Evolutionary conservation across 176 grass and related monocot species (phyloP).

Genomic region (Paspalum notatum): DNA sequence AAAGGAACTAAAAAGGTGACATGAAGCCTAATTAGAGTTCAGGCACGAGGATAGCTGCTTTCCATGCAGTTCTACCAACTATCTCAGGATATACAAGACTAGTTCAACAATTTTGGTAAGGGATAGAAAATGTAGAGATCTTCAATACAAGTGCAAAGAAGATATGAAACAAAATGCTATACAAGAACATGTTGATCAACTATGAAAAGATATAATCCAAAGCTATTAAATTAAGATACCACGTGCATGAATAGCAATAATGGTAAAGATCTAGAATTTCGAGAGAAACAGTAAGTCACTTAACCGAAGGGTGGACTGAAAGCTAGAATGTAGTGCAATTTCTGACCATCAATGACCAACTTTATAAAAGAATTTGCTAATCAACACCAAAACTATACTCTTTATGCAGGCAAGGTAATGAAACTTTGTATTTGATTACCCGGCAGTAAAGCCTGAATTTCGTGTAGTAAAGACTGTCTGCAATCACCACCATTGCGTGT

Average conservation of each 20-base stretch:
- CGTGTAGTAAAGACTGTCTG: constrained; percentile 74
- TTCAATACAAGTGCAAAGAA: not conserved
- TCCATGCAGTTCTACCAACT: too few species aligned
- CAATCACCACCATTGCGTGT: constrained; percentile 81
- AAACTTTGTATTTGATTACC: constrained; percentile 50
- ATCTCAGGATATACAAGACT: not conserved
- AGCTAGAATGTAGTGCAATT: not conserved
- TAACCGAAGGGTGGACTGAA: not conserved
- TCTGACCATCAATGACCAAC: not conserved
- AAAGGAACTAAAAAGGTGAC: too few species aligned
- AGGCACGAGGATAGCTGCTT: too few species aligned
- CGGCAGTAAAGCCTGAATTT: constrained; percentile 81
- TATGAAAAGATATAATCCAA: not conserved
- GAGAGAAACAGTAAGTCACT: not conserved
- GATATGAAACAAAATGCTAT: not conserved
- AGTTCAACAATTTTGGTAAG: not conserved
- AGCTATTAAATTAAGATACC: not conserved
- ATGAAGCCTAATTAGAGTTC: too few species aligned
- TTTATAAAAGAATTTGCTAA: not conserved
- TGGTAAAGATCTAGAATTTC: not conserved
- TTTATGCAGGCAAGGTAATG: not conserved
- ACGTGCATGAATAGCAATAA: not conserved
- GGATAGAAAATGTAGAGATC: not conserved
- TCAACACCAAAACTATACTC: not conserved
- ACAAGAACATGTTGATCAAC: not conserved